Evolutionary conservation across 208 protist species (phyloP), one percentile per base, ranked within the genome.

Genomic region (Porcisia deanei): DNA sequence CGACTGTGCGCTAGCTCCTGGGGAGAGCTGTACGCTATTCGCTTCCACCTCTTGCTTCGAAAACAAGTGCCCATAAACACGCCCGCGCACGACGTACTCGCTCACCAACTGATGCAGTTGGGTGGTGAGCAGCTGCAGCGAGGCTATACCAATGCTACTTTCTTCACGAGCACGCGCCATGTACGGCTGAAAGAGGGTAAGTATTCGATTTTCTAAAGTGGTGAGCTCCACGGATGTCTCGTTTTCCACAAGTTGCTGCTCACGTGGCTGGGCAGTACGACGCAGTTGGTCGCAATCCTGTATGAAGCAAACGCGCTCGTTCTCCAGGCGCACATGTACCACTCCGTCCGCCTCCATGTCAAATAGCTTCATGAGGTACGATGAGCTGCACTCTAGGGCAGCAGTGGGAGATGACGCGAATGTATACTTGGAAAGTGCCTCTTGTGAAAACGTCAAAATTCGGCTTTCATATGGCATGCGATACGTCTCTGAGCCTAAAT

Each of bases 11-110:
- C 49, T 45, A 43, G 52, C 18, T 25, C 25, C 34, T 37, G 69
- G 77, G 22, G 54, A 54, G 8, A 90, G 80, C 30, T 72, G 66
- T 25, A n/a, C 64, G 52, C 65, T 64, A 80, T 90, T 90, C 2
- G 75, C 61, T 20, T 81, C 60, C 6, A 90, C 71, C 75, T 93
- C 82, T 75, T 94, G 85, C 49, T 84, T 53, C 52, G 59, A 71
- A 73, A 87, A 94, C 8, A 94, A 74, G 61, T 58, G 61, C 14
- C 34, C 55, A 71, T 96, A 94, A 34, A 94, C 79, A 41, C 80
- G 74, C 30, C 90, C 92, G n/a, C 85, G 87, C 47, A 94, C 73
- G 6, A 91, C 84, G 39, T 93, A 93, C 68, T 96, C 85, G 47
- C 73, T 74, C 6, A 96, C 85, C 37, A 94, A 60, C 53, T 91